A percentile compares a stretch with the other conserved stretches of the same genome.
Evolutionary conservation across 768 basidiomycete genomes (phyloP).

Genomic region (Dioszegia aurantiaca): DNA sequence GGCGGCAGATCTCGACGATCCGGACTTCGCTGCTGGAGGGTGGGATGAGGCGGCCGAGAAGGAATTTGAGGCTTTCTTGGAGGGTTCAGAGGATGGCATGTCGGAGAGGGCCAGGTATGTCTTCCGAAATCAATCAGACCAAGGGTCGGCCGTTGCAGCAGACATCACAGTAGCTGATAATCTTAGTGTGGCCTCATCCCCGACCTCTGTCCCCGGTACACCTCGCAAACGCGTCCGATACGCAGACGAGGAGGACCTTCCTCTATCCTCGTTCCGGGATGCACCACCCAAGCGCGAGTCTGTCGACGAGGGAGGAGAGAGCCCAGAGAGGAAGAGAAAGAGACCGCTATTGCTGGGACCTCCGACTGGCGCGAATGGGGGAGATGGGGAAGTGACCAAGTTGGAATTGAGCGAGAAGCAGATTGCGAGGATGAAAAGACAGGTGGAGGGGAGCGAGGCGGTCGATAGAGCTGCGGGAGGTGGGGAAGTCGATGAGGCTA

Average conservation of each 20-base stretch:
- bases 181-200: background rate
- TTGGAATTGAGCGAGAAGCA: constrained; percentile 34
- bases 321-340: constrained; percentile 29
- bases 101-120: constrained; percentile 14
- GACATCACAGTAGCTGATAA: no score
- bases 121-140: no score
- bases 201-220: constrained; percentile 27
- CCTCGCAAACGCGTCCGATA: constrained; percentile 46
- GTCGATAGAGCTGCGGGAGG: constrained; percentile 31
- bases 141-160: background rate
- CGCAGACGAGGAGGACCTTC: constrained; percentile 45
- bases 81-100: constrained; percentile 21
- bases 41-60: constrained; percentile 74
- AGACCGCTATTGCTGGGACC: constrained; percentile 26
- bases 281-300: constrained; percentile 14
- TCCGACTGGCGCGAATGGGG: constrained; percentile 20
- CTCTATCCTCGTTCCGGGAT: constrained; percentile 44
- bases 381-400: constrained; percentile 64
- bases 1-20: constrained; percentile 23
- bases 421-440: constrained; percentile 29
- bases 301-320: constrained; percentile 13
- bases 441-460: constrained; percentile 53
- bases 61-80: constrained; percentile 74
- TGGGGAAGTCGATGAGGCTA: constrained; percentile 27
- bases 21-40: constrained; percentile 49